Percentiles rank a stretch among this genome's conserved stretches.
Evolutionary conservation across 2,329 filamentous ascomycete species (phyloP).

Genomic region (Trichothecium sympodiale): DNA sequence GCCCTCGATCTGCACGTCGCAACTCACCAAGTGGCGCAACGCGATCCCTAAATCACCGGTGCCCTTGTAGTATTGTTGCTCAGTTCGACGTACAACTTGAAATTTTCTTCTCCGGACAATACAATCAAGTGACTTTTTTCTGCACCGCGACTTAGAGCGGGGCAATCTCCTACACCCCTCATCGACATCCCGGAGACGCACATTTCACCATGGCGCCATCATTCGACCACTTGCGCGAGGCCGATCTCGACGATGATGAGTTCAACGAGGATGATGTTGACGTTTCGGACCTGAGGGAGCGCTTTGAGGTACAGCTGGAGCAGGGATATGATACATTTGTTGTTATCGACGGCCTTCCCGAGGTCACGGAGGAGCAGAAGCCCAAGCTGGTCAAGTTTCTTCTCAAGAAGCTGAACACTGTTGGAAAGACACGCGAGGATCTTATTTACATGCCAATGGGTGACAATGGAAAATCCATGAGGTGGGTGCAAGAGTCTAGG

Average conservation of each 20-base stretch:
- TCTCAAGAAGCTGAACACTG: conserved; percentile 79
- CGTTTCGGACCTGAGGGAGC: conserved; percentile 85
- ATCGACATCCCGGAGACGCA: conserved; percentile 13
- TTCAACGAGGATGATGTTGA: conserved; percentile 91
- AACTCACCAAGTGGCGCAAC: neutral
- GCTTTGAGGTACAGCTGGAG: conserved; percentile 92
- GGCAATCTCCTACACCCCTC: conserved; percentile 25
- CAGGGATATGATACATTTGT: conserved; percentile 95
- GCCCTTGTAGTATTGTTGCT: too few relatives aligned
- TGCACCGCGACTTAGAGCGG: conserved; percentile 18
- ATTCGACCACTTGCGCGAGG: conserved; percentile 86
- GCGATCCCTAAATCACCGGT: neutral
- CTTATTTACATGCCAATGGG: conserved; percentile 89
- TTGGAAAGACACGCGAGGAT: conserved; percentile 78
- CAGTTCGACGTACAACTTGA: too few relatives aligned
- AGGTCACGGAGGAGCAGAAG: conserved; percentile 82
- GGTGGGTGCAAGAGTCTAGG: conserved; percentile 45
- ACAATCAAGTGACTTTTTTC: neutral
- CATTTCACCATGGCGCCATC: conserved; percentile 68
- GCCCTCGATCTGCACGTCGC: neutral
- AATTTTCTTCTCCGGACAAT: neutral
- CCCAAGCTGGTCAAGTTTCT: conserved; percentile 94
- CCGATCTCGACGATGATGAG: conserved; percentile 75
- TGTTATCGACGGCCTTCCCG: conserved; percentile 85
- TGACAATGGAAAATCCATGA: conserved; percentile 74